These are phyloP conservation scores for Rosa chinensis DNA, from an alignment of 306 rosid genomes.

Conservation along the genomic window DNA sequence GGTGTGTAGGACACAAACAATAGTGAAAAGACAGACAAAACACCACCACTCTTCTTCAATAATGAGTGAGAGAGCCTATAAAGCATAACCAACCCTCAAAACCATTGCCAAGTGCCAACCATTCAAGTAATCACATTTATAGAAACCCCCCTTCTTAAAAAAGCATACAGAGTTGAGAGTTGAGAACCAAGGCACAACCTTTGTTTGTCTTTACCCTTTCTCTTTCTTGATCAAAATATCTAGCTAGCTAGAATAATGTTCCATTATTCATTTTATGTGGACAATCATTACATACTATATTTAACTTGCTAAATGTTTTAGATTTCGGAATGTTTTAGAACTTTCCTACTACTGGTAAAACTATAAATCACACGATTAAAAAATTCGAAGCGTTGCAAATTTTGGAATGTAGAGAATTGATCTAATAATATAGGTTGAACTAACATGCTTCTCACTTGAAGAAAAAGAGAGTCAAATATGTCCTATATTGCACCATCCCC, in stretches of 20 bases:
- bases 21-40: constrained; percentile 8
- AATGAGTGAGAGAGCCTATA: background rate
- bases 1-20: background rate
- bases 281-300: background rate
- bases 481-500: too few relatives aligned
- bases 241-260: background rate
- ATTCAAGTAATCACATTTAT: constrained; percentile 43
- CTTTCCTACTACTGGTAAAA: background rate
- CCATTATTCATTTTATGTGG: background rate
- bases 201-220: constrained; percentile 1
- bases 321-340: background rate
- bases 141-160: constrained; percentile 36
- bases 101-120: constrained; percentile 46
- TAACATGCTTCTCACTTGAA: too few relatives aligned
- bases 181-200: constrained; percentile 21
- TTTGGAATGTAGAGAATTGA: too few relatives aligned
- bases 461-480: too few relatives aligned
- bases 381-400: too few relatives aligned
- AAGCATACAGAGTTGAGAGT: constrained; percentile 9
- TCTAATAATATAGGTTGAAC: background rate
- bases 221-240: constrained; percentile 19
- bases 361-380: background rate
- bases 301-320: background rate
- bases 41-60: constrained; percentile 16
- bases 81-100: background rate